Percentiles rank a stretch among this genome's conserved stretches.
These are phyloP conservation scores for Pleochaeta shiraiana DNA, from an alignment of 2,329 filamentous ascomycete genomes.

Conservation along the genomic window DNA sequence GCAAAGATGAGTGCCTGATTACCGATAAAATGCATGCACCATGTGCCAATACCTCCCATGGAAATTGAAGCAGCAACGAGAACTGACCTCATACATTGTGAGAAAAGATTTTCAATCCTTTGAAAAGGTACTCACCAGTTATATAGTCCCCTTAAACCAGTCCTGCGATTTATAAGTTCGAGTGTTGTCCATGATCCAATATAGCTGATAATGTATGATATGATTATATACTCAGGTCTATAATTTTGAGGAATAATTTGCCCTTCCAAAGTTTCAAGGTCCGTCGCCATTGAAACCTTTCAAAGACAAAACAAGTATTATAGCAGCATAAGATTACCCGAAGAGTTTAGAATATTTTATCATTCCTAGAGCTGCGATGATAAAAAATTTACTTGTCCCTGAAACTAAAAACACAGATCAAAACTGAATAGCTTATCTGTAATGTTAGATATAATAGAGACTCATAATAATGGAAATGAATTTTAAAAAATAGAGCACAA, in stretches of 20 bases:
- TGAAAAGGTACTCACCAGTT: conserved; percentile 34
- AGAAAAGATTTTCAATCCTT: background rate
- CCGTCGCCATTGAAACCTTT: no score
- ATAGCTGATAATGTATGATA: conserved; percentile 49
- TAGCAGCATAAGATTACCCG: no score
- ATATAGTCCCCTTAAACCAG: conserved; percentile 41
- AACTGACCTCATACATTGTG: conserved; percentile 28
- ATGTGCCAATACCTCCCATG: conserved; percentile 55
- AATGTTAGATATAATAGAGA: no score
- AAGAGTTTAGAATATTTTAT: no score
- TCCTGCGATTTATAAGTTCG: conserved; percentile 59
- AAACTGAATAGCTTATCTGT: no score
- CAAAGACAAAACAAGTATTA: no score
- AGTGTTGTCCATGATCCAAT: conserved; percentile 59
- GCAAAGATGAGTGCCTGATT: conserved; percentile 58
- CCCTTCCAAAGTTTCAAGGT: background rate
- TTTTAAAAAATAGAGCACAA: no score
- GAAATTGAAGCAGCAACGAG: conserved; percentile 41
- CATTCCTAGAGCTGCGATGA: no score
- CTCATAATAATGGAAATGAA: no score
- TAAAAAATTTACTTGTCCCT: no score
- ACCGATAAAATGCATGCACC: conserved; percentile 67
- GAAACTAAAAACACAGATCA: no score
- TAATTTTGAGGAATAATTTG: conserved; percentile 7
- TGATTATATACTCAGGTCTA: conserved; percentile 38